phyloP scores from a whole-genome alignment of 257 asterid species.

The Nicotiana noctiflora region DNA sequence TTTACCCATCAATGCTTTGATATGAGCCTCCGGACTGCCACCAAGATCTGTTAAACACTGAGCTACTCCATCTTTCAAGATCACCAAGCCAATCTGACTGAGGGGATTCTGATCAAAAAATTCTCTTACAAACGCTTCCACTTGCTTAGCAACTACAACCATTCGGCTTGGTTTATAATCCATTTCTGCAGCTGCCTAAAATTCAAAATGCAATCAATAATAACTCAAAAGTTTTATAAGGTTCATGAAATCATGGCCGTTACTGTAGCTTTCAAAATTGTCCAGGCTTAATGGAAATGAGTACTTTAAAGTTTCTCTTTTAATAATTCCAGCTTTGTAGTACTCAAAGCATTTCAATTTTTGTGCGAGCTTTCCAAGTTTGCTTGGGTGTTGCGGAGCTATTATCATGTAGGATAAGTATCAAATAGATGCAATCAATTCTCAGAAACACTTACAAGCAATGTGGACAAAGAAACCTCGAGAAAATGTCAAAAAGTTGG shows the following conservation, averaged over 20 bases:
- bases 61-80: slow-evolving; percentile 83
- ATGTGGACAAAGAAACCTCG: background rate
- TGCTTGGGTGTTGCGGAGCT: background rate
- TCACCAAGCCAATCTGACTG: slow-evolving; percentile 78
- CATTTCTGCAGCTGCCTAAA: slow-evolving; percentile 80
- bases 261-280: background rate
- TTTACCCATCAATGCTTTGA: slow-evolving; percentile 89
- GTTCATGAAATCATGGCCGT: background rate
- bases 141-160: slow-evolving; percentile 80
- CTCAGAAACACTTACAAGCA: background rate
- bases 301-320: background rate
- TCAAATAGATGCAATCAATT: background rate
- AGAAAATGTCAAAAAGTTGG: background rate
- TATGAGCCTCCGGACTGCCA: slow-evolving; percentile 95
- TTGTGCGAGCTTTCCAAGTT: background rate
- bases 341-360: background rate
- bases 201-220: slow-evolving; percentile 17
- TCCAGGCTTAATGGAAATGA: background rate
- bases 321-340: background rate
- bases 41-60: slow-evolving; percentile 83
- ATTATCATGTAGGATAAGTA: background rate
- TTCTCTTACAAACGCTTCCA: slow-evolving; percentile 88
- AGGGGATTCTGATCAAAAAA: slow-evolving; percentile 89
- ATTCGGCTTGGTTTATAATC: slow-evolving; percentile 91
- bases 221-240: background rate